A percentile compares a stretch with the other conserved stretches of the same genome.
Evolutionary conservation across 2,329 filamentous ascomycete species (phyloP).

Genomic region (Arthrobotrys entomopaga): DNA sequence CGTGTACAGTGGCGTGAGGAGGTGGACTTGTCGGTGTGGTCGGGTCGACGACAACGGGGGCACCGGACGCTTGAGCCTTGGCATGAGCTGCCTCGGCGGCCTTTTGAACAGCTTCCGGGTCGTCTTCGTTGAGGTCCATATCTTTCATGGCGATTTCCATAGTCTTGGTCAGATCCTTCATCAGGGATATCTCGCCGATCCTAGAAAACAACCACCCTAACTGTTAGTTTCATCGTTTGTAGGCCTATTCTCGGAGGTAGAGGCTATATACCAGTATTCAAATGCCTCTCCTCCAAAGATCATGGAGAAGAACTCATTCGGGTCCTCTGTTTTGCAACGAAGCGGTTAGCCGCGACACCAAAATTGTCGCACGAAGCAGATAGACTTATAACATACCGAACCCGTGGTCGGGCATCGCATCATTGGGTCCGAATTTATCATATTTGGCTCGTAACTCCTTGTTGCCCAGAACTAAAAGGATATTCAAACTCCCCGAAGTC

Average conservation of each 20-base stretch:
- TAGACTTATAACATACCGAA: slow-evolving; percentile 70
- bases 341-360: no score
- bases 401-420: slow-evolving; percentile 86
- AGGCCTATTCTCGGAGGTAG: neutral
- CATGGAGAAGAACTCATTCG: slow-evolving; percentile 96
- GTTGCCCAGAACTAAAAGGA: slow-evolving; percentile 76
- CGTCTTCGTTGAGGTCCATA: slow-evolving; percentile 75
- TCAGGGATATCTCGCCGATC: slow-evolving; percentile 97
- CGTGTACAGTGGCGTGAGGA: slow-evolving; percentile 60
- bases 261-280: slow-evolving; percentile 72
- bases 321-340: slow-evolving; percentile 73
- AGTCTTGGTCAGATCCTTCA: slow-evolving; percentile 97
- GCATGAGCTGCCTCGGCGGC: slow-evolving; percentile 62
- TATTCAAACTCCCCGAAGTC: neutral
- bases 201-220: slow-evolving; percentile 55
- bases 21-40: slow-evolving; percentile 55
- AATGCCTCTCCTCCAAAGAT: slow-evolving; percentile 98
- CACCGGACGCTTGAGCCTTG: slow-evolving; percentile 54
- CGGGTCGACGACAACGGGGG: neutral
- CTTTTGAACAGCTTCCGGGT: slow-evolving; percentile 66
- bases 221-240: neutral
- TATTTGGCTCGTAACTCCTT: slow-evolving; percentile 87
- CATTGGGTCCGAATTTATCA: slow-evolving; percentile 96
- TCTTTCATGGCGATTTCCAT: slow-evolving; percentile 96
- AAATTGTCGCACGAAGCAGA: neutral